Evolutionary conservation across 2,329 filamentous ascomycete genomes (phyloP), one percentile per base, ranked within the genome.

Genomic region (Aureobasidium sp.): DNA sequence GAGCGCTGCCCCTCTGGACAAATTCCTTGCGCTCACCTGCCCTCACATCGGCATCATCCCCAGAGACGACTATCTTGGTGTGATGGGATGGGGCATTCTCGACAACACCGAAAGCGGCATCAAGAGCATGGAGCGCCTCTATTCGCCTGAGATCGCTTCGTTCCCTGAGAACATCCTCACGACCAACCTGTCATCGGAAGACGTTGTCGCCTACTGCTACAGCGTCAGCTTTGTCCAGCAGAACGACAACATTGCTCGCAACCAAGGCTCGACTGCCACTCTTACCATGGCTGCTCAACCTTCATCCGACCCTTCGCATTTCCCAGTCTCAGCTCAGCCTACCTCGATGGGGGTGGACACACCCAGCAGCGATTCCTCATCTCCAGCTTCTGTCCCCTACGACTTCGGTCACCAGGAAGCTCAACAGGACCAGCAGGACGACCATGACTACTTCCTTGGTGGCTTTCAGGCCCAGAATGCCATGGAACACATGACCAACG

Each of bases 1-100:
- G 57, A 64, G 67, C 19, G 67, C 71, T 27, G 70, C 75, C 21
- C 68, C 73, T 39, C 67, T 80, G 32, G 69, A 74, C 42, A 62
- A 68, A 8, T 80, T 78, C 64, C 68, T 80, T 40, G 56, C 58
- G 14, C 58, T 75, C 55, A 71, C 70, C 41, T 72, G 72, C 54
- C 70, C 72, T 39, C 63, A 72, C 50, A 74, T 80, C 63, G 69
- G 71, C 21, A 68, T 80, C 51, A 63, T 75, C 12, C 61, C 68
- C 19, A 73, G 75, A 17, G 62, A 64, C 25, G 58, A 62, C 11
- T 80, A 80, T 61, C 69, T 79, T 47, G 47, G 64, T 7, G 60
- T 62, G 34, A 70, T 75, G 60, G 74, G 76, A 25, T 79, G 77
- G 74, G 58, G 65, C 48, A 56, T 78, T 51, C 56, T 55, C 21